These are phyloP conservation scores for Zygoascus sp. DNA, from an alignment of 1,139 yeast genomes.

Conservation along the genomic window DNA sequence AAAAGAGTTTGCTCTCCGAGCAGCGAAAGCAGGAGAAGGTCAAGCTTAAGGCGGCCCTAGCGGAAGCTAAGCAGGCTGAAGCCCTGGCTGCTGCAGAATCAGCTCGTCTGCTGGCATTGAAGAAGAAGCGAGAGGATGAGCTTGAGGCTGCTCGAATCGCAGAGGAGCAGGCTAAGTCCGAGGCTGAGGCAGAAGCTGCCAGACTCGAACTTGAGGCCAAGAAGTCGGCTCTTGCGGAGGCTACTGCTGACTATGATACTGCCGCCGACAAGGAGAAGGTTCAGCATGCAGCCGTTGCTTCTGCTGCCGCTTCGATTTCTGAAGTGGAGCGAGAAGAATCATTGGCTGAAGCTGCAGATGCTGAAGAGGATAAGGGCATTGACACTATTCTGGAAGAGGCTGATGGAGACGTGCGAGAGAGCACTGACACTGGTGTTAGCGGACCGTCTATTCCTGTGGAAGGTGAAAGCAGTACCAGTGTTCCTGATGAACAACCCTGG, in stretches of 20 bases:
- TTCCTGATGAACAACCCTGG: conserved; percentile 11
- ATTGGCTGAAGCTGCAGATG: conserved; percentile 11
- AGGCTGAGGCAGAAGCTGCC: conserved; percentile 24
- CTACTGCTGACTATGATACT: conserved; percentile 9
- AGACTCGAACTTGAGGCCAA: conserved; percentile 20
- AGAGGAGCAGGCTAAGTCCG: conserved; percentile 28
- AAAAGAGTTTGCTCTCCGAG: conserved; percentile 14
- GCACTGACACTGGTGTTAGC: conserved; percentile 1
- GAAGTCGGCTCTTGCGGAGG: conserved; percentile 18
- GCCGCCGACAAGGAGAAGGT: conserved; percentile 10
- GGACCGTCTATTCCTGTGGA: conserved; percentile 6
- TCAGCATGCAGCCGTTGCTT: conserved; percentile 10
- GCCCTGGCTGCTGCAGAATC: conserved; percentile 29
- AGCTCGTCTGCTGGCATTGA: conserved; percentile 25
- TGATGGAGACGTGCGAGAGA: background rate
- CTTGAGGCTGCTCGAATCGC: conserved; percentile 30
- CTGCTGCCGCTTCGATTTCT: conserved; percentile 10
- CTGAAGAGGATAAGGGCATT: conserved; percentile 13
- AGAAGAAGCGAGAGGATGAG: conserved; percentile 25
- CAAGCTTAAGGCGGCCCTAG: conserved; percentile 25
- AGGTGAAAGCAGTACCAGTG: conserved; percentile 1
- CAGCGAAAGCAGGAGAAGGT: conserved; percentile 20
- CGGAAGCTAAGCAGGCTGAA: conserved; percentile 28
- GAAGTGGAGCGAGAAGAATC: conserved; percentile 12
- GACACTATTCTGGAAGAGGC: conserved; percentile 13